Percentiles rank a stretch among this genome's conserved stretches.
phyloP scores from a whole-genome alignment of 352 stramenopile species.

The Phytophthora fragariae region DNA sequence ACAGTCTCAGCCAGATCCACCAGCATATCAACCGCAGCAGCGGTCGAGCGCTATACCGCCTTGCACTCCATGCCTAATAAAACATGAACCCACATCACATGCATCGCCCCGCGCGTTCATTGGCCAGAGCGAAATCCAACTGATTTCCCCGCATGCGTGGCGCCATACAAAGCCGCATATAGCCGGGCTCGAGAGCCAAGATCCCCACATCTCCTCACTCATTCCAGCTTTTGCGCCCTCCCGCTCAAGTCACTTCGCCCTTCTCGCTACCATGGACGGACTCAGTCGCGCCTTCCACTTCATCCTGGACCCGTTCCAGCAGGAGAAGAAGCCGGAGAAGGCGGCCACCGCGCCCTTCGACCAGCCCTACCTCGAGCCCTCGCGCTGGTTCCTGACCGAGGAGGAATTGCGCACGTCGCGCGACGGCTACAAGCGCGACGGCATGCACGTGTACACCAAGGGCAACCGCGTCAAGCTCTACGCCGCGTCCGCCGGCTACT shows the following conservation, averaged over 20 bases:
- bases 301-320: slow-evolving; percentile 45
- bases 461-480: slow-evolving; percentile 66
- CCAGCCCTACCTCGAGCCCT: slow-evolving; percentile 60
- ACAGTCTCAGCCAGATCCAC: background rate
- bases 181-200: background rate
- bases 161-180: slow-evolving; percentile 1
- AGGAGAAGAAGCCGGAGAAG: slow-evolving; percentile 39
- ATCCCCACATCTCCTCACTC: background rate
- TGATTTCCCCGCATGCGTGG: background rate
- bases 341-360: slow-evolving; percentile 41
- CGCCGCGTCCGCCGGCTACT: slow-evolving; percentile 55
- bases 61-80: background rate
- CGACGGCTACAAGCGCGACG: slow-evolving; percentile 47
- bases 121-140: slow-evolving; percentile 1
- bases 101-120: background rate
- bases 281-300: slow-evolving; percentile 46
- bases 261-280: slow-evolving; percentile 24
- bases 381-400: slow-evolving; percentile 68
- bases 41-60: background rate
- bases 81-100: background rate
- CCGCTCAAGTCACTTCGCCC: slow-evolving; percentile 10
- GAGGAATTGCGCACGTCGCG: slow-evolving; percentile 62
- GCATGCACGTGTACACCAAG: slow-evolving; percentile 54
- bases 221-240: slow-evolving; percentile 26
- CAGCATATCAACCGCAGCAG: background rate